These are phyloP conservation scores for Colletotrichum magnum DNA, from an alignment of 2,329 filamentous ascomycete genomes.

Conservation along the genomic window DNA sequence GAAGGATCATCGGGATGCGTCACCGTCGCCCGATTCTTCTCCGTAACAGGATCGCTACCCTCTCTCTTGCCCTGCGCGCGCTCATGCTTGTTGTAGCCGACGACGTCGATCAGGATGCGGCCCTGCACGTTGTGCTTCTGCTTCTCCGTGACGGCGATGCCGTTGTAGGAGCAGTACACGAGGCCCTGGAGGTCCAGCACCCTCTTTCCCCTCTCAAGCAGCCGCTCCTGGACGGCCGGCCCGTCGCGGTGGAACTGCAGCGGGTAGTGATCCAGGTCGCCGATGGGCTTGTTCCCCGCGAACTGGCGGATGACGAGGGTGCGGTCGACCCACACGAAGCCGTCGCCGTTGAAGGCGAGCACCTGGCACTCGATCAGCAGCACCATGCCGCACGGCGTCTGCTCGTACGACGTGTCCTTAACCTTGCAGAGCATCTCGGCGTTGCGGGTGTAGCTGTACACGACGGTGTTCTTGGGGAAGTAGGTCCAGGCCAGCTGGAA, in stretches of 20 bases:
- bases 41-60: conserved; percentile 48
- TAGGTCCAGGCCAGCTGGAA: conserved; percentile 61
- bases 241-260: conserved; percentile 50
- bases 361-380: conserved; percentile 51
- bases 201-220: conserved; percentile 53
- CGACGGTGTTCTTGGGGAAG: conserved; percentile 55
- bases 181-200: conserved; percentile 59
- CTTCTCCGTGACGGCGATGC: conserved; percentile 49
- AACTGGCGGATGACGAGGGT: conserved; percentile 51
- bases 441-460: conserved; percentile 56
- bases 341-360: conserved; percentile 56
- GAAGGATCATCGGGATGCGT: neutral
- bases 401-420: conserved; percentile 49
- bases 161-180: conserved; percentile 57
- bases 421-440: conserved; percentile 59
- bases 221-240: conserved; percentile 46
- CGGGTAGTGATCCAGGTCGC: conserved; percentile 56
- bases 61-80: conserved; percentile 53
- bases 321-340: conserved; percentile 57
- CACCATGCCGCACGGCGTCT: conserved; percentile 13
- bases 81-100: conserved; percentile 59
- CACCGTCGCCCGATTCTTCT: conserved; percentile 41
- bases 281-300: conserved; percentile 56
- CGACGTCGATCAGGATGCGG: conserved; percentile 56
- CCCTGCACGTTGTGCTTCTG: conserved; percentile 57